Evolutionary conservation across 2,329 filamentous ascomycete species (phyloP).

Genomic region (Didymella arachidicola): DNA sequence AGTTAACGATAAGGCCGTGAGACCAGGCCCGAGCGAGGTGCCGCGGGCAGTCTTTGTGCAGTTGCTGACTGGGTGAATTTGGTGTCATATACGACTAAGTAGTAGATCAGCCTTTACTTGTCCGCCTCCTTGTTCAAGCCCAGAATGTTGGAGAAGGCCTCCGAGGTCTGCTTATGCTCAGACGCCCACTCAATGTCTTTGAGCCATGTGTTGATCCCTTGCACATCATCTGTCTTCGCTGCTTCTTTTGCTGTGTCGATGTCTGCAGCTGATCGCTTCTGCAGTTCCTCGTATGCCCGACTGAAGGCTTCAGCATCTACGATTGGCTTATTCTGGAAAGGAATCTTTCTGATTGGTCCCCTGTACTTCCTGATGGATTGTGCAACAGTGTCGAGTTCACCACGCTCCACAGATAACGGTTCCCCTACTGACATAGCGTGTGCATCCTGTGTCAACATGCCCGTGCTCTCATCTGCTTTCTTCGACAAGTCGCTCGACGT

Average conservation of each 20-base stretch:
- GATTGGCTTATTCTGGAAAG: neutral
- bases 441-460: neutral
- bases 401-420: neutral
- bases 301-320: neutral
- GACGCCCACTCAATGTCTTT: neutral
- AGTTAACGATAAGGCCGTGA: neutral
- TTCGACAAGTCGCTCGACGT: neutral
- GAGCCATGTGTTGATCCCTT: slow-evolving; percentile 5
- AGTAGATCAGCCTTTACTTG: neutral
- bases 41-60: neutral
- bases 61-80: neutral
- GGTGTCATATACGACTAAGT: neutral
- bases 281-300: neutral
- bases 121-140: neutral
- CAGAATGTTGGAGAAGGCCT: neutral
- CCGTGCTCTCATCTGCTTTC: neutral
- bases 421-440: neutral
- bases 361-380: slow-evolving; percentile 23
- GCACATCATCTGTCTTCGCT: neutral
- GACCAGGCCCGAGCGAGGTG: neutral
- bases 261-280: neutral
- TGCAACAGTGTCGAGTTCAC: slow-evolving; percentile 23
- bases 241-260: neutral
- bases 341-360: neutral
- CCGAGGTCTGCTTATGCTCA: slow-evolving; percentile 2